Base-by-base conservation (phyloP, 768 basidiomycete genomes). In the Sutorius australiensis region DNA sequence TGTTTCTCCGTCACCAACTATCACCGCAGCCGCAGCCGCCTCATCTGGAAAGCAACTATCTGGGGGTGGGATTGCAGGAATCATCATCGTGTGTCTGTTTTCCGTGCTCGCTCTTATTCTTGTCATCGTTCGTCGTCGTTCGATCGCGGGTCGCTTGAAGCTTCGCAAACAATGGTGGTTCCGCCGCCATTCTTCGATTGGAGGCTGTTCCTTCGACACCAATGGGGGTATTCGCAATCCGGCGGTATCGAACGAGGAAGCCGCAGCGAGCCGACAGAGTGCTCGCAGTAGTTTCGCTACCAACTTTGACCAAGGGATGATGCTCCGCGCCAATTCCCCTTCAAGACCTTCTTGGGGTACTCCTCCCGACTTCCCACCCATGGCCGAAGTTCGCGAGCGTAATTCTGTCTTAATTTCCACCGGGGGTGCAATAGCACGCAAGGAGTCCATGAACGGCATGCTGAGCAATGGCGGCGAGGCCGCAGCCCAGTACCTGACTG, bases 221-320 rank as follows among this genome's bases (percentile, higher is more conserved):
- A 31, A 44, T 45, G 58, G 57, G 34, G 51, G 51, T 30, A 50
- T 59, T 40, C 57, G 28, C 28, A 55, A 46, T 27, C 52, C 61
- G 31, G 51, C 37, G 16, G 47, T 49, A 38, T 55, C 54, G 41
- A 62, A 56, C 30, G 59, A 33, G 28, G 56, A 60, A 34, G 49
- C 55, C 2, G 50, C 55, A 14, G 37, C 49, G 13, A 70, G 69
- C 48, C 63, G 66, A 19, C 56, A 52, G 40, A 75, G 69, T 43
- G 65, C 72, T 3, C 75, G 82, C 45, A 86, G 84, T 66, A 86
- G 83, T 68, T 86, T 86, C 47, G 85, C 76, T 16, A 85, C 84
- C 16, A 79, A 76, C n/a, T 74, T 77, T 60, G 81, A 83, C 48
- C 77, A 77, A 19, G 72, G 72, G 11, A 57, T 63, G 48, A 51